Conservation (phyloP, 2,329 filamentous ascomycete genomes). For the Fusarium floridanum region DNA sequence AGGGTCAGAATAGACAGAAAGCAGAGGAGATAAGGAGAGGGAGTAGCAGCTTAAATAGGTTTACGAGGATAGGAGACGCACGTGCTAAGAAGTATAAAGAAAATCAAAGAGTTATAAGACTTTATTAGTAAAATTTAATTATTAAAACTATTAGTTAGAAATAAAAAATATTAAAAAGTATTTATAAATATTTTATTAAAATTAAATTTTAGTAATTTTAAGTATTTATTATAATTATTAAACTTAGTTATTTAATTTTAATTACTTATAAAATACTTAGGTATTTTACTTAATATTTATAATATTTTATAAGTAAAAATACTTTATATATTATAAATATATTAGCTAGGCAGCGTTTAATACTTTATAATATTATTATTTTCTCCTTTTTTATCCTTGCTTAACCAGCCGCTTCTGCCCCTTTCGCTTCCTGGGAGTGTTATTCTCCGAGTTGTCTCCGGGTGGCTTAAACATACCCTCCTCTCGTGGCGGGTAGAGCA, state of each 20-base stretch:
- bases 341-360: too few relatives aligned
- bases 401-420: not conserved
- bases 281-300: too few relatives aligned
- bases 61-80: not conserved
- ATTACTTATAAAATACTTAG: too few relatives aligned
- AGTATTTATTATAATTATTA: too few relatives aligned
- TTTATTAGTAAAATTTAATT: not conserved
- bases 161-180: too few relatives aligned
- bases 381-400: not conserved
- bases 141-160: too few relatives aligned
- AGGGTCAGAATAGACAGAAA: not conserved
- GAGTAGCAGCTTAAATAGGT: not conserved
- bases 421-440: not conserved
- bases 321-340: too few relatives aligned
- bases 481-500: not conserved
- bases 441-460: not conserved
- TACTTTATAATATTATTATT: not conserved
- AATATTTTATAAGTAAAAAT: too few relatives aligned
- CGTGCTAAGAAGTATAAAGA: not conserved
- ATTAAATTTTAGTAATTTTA: too few relatives aligned
- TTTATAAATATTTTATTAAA: too few relatives aligned
- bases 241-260: too few relatives aligned
- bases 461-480: not conserved
- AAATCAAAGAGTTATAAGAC: not conserved
- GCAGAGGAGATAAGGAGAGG: not conserved